phyloP scores from a whole-genome alignment of 2,329 filamentous ascomycete genomes.

The Phoma herbarum region DNA sequence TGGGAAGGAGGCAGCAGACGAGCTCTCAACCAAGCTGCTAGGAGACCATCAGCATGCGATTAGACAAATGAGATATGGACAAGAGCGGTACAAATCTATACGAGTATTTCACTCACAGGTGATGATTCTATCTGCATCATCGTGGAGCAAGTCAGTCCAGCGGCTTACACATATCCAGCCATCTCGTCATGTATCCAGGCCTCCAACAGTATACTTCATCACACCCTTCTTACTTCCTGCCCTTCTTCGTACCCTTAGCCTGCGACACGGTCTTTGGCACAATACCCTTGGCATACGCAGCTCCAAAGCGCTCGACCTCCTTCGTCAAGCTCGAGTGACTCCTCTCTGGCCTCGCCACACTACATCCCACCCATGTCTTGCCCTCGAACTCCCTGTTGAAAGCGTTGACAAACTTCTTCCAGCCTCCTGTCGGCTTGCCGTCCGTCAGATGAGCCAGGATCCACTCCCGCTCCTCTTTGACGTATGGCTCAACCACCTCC shows the following conservation, averaged over 20 bases:
- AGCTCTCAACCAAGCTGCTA: not conserved
- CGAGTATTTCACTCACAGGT: not conserved
- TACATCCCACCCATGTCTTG: slow-evolving; percentile 15
- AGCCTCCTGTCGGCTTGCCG: slow-evolving; percentile 35
- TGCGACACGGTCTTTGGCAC: slow-evolving; percentile 23
- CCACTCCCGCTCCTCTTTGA: slow-evolving; percentile 36
- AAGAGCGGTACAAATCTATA: no score
- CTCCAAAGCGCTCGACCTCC: slow-evolving; percentile 42
- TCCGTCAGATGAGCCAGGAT: slow-evolving; percentile 30
- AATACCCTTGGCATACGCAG: slow-evolving; percentile 32
- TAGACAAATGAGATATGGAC: not conserved
- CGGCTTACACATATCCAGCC: not conserved
- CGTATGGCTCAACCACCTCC: slow-evolving; percentile 33
- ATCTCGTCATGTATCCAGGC: not conserved
- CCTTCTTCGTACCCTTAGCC: not conserved
- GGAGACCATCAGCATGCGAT: not conserved
- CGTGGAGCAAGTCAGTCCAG: slow-evolving; percentile 2
- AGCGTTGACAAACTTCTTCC: slow-evolving; percentile 35
- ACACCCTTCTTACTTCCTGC: not conserved
- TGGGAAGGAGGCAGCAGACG: not conserved
- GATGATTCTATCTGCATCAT: not conserved
- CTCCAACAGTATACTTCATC: no score
- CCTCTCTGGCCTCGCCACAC: slow-evolving; percentile 25
- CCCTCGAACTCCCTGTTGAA: slow-evolving; percentile 39
- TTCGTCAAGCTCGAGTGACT: slow-evolving; percentile 38